Evolutionary conservation across 1,284 basidiomycete genomes (phyloP).

Genomic region (Irpex rosettiformis): DNA sequence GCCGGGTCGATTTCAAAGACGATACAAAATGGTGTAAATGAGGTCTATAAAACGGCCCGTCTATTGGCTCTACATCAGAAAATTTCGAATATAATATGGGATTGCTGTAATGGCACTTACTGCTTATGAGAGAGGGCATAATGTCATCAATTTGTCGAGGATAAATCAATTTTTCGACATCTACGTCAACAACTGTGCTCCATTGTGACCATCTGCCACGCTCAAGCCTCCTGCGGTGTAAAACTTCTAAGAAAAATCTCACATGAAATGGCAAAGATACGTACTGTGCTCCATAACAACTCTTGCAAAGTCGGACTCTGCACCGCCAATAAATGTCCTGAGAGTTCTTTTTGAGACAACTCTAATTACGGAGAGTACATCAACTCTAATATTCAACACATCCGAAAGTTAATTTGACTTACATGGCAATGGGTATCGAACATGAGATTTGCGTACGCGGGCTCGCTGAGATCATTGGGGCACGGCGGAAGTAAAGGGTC

Average conservation of each 20-base stretch:
- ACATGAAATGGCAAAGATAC: background rate
- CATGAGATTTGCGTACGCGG: constrained; percentile 8
- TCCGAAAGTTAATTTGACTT: background rate
- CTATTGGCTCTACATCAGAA: background rate
- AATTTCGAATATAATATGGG: background rate
- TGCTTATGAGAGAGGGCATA: background rate
- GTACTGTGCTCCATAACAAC: background rate
- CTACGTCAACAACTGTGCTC: no score
- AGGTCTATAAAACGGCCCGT: background rate
- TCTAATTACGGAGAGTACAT: background rate
- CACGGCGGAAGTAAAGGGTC: constrained; percentile 3
- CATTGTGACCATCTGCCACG: no score
- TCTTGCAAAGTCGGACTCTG: background rate
- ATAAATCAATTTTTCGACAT: no score
- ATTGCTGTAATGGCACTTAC: background rate
- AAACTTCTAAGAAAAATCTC: background rate
- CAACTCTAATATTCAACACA: background rate
- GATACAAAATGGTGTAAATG: background rate
- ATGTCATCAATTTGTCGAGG: no score
- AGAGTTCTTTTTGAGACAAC: background rate
- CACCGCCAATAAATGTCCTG: background rate
- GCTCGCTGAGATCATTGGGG: constrained; percentile 8
- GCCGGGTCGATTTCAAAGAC: background rate
- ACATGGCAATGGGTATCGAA: constrained; percentile 10
- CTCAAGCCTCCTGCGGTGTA: background rate